Evolutionary conservation across 139 green algal genomes (phyloP), one percentile per base, ranked within the genome.

Genomic region (Helicosporidium sp.): DNA sequence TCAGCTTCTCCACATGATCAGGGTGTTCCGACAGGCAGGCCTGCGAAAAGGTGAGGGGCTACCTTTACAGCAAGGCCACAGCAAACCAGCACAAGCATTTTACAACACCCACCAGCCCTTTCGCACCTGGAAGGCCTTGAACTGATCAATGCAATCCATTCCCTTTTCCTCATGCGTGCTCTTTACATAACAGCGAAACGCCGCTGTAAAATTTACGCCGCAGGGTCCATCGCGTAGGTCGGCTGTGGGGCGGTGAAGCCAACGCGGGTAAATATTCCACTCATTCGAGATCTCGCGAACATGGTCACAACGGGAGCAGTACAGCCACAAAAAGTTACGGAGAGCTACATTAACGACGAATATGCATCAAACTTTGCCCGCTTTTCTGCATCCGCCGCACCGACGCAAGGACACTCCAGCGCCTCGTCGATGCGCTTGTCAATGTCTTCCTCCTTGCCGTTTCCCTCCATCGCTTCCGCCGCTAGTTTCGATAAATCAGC

Each of bases 101-200:
- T 12, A 6, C 26, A 22, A 18, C 23, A 18, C 19, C 18, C 23
- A 24, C n/a, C 45, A 13, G 17, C 45, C 39, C 39, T 10, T n/a
- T 10, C 42, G 7, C 24, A 50, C 51, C 42, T 67, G 59, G 51
- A 67, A 67, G 22, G 28, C 29, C 26, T 61, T 34, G 40, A 67
- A 67, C 22, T 62, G 28, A 0, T 52, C 31, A 27, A 67, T 41
- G 41, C 59, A 67, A 28, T 67, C 59, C 46, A 62, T 62, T 24
- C 59, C 59, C 51, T 67, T 67, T 12, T 57, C 52, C 22, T 62
- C 52, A 37, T 61, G 47, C 26, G 51, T 29, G 23, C 59, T 67
- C 19, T 41, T 46, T 7, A 67, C 58, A 35, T 54, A 67, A 26
- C 59, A 67, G 34, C 36, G 36, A 43, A 67, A 67, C 6, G 59